Conservation (phyloP, 2,329 filamentous ascomycete genomes). For the Paecilomyces sp. region DNA sequence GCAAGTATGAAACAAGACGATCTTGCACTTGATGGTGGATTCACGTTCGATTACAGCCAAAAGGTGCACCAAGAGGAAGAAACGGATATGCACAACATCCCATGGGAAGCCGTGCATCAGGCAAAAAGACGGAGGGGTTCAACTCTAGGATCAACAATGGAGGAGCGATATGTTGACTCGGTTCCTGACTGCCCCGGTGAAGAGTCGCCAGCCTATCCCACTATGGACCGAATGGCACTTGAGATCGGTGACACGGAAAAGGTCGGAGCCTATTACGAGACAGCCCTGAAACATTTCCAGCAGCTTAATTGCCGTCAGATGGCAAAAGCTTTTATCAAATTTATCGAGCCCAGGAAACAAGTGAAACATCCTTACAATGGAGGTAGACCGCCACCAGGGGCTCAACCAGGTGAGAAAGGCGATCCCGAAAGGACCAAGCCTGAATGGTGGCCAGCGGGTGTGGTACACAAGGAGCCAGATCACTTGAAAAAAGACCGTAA, state of each 20-base stretch:
- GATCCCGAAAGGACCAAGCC: slow-evolving; percentile 41
- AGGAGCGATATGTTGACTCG: slow-evolving; percentile 12
- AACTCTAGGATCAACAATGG: slow-evolving; percentile 1
- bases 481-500: slow-evolving; percentile 41
- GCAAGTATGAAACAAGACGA: background rate
- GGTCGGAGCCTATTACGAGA: slow-evolving; percentile 32
- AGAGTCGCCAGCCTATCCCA: slow-evolving; percentile 10
- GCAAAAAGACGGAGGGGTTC: slow-evolving; percentile 5
- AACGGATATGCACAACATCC: background rate
- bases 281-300: slow-evolving; percentile 36
- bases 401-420: slow-evolving; percentile 28
- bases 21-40: background rate
- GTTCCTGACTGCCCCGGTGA: slow-evolving; percentile 17
- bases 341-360: slow-evolving; percentile 42
- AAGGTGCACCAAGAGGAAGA: background rate
- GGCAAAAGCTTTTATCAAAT: slow-evolving; percentile 40
- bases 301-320: slow-evolving; percentile 40
- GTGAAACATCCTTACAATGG: slow-evolving; percentile 44
- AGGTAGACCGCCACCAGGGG: slow-evolving; percentile 25
- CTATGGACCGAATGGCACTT: slow-evolving; percentile 20
- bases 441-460: slow-evolving; percentile 37
- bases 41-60: background rate
- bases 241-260: slow-evolving; percentile 33
- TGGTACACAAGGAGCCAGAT: slow-evolving; percentile 43
- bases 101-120: background rate